These are phyloP conservation scores for Begonia fuchsioides DNA, from an alignment of 306 rosid genomes.

Conservation along the genomic window DNA sequence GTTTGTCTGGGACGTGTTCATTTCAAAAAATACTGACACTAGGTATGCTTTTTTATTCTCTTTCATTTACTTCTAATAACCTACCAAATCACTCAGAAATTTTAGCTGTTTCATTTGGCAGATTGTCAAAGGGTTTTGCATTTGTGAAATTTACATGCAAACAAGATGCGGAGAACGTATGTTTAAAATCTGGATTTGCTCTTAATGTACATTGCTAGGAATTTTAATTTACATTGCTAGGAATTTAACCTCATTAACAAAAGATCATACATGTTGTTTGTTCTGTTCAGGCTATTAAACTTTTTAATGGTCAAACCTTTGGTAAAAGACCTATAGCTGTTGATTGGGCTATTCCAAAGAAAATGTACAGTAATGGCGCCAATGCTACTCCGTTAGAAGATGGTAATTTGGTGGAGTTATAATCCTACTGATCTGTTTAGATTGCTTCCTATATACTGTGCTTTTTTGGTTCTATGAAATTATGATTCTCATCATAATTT, in stretches of 20 bases:
- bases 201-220: constrained; percentile 4
- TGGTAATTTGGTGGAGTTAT: constrained; percentile 28
- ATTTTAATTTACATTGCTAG: not conserved
- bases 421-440: not conserved
- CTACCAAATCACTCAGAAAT: not conserved
- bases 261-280: not conserved
- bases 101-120: constrained; percentile 27
- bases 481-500: not conserved
- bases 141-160: constrained; percentile 81
- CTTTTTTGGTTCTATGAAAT: constrained; percentile 1
- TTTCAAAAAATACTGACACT: constrained; percentile 59
- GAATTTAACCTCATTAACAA: not conserved
- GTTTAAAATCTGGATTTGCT: constrained; percentile 8
- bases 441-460: not conserved
- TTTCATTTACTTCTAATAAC: not conserved
- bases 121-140: constrained; percentile 84
- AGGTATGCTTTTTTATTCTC: constrained; percentile 26
- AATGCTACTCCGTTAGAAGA: constrained; percentile 30
- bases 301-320: constrained; percentile 60
- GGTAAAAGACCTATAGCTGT: constrained; percentile 77
- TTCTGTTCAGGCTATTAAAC: constrained; percentile 50
- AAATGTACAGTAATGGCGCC: constrained; percentile 40
- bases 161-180: constrained; percentile 78
- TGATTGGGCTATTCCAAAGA: constrained; percentile 92
- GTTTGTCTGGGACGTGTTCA: constrained; percentile 76